phyloP scores from a whole-genome alignment of 129 eudicot genomes.

The Dittrichia graveolens region DNA sequence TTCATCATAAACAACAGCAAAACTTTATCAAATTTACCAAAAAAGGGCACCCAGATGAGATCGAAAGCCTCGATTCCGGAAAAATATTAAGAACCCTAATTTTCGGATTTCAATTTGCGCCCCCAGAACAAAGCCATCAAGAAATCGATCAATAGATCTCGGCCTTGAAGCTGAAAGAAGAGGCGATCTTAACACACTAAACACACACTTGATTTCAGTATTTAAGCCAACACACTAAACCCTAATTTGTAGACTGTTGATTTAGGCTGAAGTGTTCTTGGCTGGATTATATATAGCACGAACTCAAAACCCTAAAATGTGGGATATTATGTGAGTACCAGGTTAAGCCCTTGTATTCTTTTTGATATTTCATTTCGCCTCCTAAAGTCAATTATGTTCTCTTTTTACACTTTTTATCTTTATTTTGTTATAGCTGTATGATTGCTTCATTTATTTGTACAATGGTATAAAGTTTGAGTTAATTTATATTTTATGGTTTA shows the following conservation, averaged over 20 bases:
- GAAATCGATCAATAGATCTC: slow-evolving; percentile 46
- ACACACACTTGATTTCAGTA: not conserved
- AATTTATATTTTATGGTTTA: too few species aligned
- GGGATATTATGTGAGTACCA: not conserved
- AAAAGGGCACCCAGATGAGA: slow-evolving; percentile 39
- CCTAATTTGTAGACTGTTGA: not conserved
- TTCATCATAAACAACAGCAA: not conserved
- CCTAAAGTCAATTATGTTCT: not conserved
- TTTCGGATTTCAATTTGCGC: slow-evolving; percentile 38
- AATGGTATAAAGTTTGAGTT: too few species aligned
- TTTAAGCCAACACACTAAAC: not conserved
- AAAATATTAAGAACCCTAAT: slow-evolving; percentile 1
- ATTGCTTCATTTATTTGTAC: too few species aligned
- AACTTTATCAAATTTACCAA: slow-evolving; percentile 28
- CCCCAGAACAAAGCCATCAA: slow-evolving; percentile 73
- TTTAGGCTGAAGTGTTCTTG: not conserved
- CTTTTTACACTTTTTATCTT: not conserved
- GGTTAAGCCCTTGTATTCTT: slow-evolving; percentile 11
- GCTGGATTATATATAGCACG: slow-evolving; percentile 19
- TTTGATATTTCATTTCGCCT: not conserved
- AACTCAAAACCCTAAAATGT: slow-evolving; percentile 29
- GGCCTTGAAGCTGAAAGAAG: slow-evolving; percentile 63
- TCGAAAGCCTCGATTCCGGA: slow-evolving; percentile 29
- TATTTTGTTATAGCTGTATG: not conserved
- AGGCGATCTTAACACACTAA: slow-evolving; percentile 29